A percentile compares a stretch with the other conserved stretches of the same genome.
phyloP scores from a whole-genome alignment of 1,284 basidiomycete species.

The Paramarasmius palmivorus region DNA sequence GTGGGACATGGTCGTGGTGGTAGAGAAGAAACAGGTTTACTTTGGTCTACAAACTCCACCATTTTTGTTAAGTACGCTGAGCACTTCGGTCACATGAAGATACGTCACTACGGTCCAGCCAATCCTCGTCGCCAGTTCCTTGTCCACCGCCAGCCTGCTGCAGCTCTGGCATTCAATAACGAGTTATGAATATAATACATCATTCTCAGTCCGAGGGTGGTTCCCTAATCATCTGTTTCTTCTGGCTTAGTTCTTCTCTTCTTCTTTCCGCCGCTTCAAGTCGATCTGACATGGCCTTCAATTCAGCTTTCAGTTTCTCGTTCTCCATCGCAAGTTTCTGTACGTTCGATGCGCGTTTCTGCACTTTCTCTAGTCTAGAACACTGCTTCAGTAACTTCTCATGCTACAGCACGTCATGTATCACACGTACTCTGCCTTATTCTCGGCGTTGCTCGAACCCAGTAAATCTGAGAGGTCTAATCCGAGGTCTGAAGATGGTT shows the following conservation, averaged over 20 bases:
- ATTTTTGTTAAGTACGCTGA: neutral
- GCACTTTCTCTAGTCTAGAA: conserved; percentile 57
- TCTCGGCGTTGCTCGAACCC: conserved; percentile 18
- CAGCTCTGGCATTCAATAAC: too few relatives aligned
- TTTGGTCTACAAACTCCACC: neutral
- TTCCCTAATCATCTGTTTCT: conserved; percentile 37
- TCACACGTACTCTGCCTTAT: conserved; percentile 14
- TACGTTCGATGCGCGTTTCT: conserved; percentile 77
- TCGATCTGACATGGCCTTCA: conserved; percentile 72
- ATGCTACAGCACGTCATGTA: conserved; percentile 20
- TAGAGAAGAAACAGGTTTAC: conserved; percentile 1
- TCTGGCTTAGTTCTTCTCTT: conserved; percentile 53
- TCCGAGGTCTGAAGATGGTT: conserved; percentile 49
- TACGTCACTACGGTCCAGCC: conserved; percentile 7
- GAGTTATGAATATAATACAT: neutral
- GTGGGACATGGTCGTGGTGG: conserved; percentile 2
- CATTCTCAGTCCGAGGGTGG: conserved; percentile 22
- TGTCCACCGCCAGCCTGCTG: neutral
- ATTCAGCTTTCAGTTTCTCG: conserved; percentile 71
- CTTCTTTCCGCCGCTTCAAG: conserved; percentile 71
- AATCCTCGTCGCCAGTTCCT: neutral
- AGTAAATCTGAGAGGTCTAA: conserved; percentile 52
- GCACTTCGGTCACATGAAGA: conserved; percentile 4
- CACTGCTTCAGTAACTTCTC: conserved; percentile 25
- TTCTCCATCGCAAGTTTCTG: conserved; percentile 75